A percentile compares a stretch with the other conserved stretches of the same genome.
phyloP scores from a whole-genome alignment of 1,139 yeast species.

The Saccharomyces hybrid region DNA sequence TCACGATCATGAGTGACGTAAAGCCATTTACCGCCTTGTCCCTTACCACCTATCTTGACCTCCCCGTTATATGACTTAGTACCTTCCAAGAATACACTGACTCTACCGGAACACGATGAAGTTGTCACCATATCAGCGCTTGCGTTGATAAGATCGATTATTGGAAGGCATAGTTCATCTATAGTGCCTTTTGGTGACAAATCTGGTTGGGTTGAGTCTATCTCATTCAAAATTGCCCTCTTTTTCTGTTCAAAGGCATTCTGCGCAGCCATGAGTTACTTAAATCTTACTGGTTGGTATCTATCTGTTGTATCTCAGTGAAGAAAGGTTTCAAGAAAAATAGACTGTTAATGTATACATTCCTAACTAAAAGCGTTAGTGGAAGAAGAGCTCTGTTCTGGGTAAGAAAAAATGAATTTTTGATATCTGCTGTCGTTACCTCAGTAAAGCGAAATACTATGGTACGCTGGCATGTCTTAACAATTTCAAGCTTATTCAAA shows the following conservation, averaged over 20 bases:
- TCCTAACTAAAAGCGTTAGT: not conserved
- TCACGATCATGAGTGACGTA: constrained; percentile 63
- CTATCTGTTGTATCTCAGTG: not conserved
- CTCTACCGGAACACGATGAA: constrained; percentile 82
- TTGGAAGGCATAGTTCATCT: constrained; percentile 63
- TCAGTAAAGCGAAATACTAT: too few relatives aligned
- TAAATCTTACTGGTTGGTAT: not conserved
- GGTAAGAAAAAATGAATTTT: not conserved
- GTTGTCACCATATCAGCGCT: constrained; percentile 71
- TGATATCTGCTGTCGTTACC: too few relatives aligned
- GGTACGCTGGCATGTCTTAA: too few relatives aligned
- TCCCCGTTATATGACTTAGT: constrained; percentile 22
- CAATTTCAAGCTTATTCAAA: too few relatives aligned
- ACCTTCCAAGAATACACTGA: constrained; percentile 75
- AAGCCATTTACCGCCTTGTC: constrained; percentile 79
- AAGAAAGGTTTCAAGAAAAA: not conserved
- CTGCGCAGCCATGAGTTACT: constrained; percentile 20
- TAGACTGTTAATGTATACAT: not conserved
- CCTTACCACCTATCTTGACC: constrained; percentile 68
- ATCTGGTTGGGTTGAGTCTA: constrained; percentile 48
- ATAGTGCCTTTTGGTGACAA: constrained; percentile 81
- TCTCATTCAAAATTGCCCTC: constrained; percentile 46
- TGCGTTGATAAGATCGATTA: constrained; percentile 57
- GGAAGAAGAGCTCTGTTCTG: not conserved
- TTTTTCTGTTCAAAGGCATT: constrained; percentile 69